Conservation (phyloP, 2,329 filamentous ascomycete species). For the Fusarium sp. region DNA sequence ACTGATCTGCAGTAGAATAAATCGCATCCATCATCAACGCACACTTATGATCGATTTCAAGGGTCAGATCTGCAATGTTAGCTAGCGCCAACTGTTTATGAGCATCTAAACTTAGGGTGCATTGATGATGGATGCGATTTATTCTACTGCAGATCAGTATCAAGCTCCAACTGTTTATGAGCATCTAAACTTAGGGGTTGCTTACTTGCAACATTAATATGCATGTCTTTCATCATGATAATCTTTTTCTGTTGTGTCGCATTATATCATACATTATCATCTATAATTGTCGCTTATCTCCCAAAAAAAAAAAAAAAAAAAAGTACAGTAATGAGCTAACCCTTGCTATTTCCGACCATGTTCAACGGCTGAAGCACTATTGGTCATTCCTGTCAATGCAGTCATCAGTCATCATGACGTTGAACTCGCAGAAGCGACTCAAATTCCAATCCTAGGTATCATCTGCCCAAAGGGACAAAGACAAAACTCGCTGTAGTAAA, state of each 20-base stretch:
- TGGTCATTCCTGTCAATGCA: constrained; percentile 5
- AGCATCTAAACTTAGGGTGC: neutral
- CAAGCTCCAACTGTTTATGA: constrained; percentile 7
- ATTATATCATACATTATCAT: constrained; percentile 40
- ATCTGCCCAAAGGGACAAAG: neutral
- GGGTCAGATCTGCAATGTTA: constrained; percentile 10
- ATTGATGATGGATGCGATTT: too few species aligned
- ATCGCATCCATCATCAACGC: constrained; percentile 27
- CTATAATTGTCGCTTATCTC: constrained; percentile 16
- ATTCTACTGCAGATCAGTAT: too few species aligned
- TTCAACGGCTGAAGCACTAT: constrained; percentile 1
- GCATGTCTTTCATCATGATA: neutral
- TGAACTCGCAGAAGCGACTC: neutral
- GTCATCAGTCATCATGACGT: constrained; percentile 30
- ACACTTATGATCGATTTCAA: constrained; percentile 11
- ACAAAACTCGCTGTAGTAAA: constrained; percentile 1
- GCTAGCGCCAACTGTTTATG: constrained; percentile 8
- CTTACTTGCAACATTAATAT: neutral
- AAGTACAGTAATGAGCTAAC: neutral
- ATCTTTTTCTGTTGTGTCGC: neutral
- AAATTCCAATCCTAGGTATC: neutral
- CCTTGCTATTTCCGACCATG: neutral
- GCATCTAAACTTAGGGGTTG: neutral
- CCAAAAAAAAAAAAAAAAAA: neutral
- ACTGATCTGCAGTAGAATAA: constrained; percentile 11